Conservation (phyloP, 805 yeast genomes). For the Candida koratica region DNA sequence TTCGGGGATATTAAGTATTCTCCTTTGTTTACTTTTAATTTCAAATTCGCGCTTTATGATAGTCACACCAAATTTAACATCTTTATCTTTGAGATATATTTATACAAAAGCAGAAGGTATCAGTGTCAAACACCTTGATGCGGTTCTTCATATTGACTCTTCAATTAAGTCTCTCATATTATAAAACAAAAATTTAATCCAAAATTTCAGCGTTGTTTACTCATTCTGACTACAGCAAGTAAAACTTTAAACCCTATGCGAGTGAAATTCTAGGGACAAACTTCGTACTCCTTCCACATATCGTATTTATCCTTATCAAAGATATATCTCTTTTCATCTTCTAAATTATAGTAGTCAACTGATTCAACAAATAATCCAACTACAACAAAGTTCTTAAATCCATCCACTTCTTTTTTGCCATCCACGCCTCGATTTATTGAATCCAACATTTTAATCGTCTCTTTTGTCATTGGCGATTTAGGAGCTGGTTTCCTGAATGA, state of each 20-base stretch:
- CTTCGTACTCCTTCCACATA: constrained; percentile 73
- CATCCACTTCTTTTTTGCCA: constrained; percentile 63
- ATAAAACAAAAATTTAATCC: no score
- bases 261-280: no score
- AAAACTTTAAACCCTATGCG: no score
- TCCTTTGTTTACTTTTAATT: constrained; percentile 15
- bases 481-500: constrained; percentile 74
- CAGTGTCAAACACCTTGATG: no score
- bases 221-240: no score
- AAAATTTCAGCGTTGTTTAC: no score
- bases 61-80: constrained; percentile 8
- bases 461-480: constrained; percentile 52
- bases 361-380: constrained; percentile 64
- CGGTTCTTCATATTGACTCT: no score
- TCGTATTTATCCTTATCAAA: constrained; percentile 53
- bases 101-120: no score
- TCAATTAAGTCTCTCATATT: no score
- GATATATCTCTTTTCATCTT: constrained; percentile 51
- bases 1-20: constrained; percentile 3
- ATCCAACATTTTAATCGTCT: constrained; percentile 57
- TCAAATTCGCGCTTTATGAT: constrained; percentile 12
- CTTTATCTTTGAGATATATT: no score
- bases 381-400: constrained; percentile 63
- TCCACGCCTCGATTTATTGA: constrained; percentile 79
- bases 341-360: constrained; percentile 66